phyloP scores from a whole-genome alignment of 805 yeast species.

The Pichia pseudocactophila region DNA sequence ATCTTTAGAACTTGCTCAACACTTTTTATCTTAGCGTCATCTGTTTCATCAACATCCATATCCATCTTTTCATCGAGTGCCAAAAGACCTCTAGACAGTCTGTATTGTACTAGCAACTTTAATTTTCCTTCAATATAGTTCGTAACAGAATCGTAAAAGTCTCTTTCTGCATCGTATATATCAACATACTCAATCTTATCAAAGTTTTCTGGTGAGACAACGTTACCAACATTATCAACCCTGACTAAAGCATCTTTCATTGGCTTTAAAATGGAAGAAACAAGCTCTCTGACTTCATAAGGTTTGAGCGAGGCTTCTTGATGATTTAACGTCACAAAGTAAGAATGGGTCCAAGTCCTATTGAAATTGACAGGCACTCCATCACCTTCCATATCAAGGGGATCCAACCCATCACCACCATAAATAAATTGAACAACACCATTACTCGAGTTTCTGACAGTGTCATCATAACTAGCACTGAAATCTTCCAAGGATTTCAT shows the following conservation, averaged over 20 bases:
- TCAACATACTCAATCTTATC: constrained; percentile 62
- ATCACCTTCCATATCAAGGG: constrained; percentile 98
- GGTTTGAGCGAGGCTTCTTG: constrained; percentile 56
- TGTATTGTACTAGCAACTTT: constrained; percentile 40
- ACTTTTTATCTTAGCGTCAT: constrained; percentile 30
- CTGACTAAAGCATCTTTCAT: constrained; percentile 52
- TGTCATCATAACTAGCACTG: constrained; percentile 85
- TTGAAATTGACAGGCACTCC: constrained; percentile 90
- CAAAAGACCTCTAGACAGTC: constrained; percentile 43
- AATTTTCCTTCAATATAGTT: constrained; percentile 55
- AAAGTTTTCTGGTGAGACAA: constrained; percentile 35
- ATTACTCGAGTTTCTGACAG: constrained; percentile 90
- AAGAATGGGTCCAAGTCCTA: constrained; percentile 92
- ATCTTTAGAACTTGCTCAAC: constrained; percentile 62
- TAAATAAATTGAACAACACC: constrained; percentile 96
- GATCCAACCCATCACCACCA: constrained; percentile 98
- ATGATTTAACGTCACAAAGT: constrained; percentile 56
- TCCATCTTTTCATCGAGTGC: constrained; percentile 34
- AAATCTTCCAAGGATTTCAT: constrained; percentile 97
- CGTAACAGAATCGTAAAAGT: constrained; percentile 68
- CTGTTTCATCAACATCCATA: constrained; percentile 15
- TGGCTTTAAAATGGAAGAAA: constrained; percentile 50
- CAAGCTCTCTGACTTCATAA: constrained; percentile 49
- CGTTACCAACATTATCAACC: constrained; percentile 63
- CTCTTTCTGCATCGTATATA: constrained; percentile 80